Percentiles rank a stretch among this genome's conserved stretches.
phyloP scores from a whole-genome alignment of 176 grass and related monocot species.

The Thinopyrum elongatum region DNA sequence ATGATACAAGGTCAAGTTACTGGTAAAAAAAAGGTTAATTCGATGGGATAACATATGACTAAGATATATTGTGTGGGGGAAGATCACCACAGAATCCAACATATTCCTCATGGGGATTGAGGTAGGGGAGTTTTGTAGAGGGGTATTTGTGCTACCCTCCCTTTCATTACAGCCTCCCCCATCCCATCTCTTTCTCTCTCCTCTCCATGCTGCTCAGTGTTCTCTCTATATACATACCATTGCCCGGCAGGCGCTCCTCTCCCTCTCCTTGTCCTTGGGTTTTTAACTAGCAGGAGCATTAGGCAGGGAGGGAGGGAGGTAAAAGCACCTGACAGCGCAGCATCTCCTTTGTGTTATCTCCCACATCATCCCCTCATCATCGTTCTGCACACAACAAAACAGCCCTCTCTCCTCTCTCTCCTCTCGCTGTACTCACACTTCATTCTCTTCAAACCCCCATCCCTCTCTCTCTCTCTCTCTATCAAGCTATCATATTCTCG shows the following conservation, averaged over 20 bases:
- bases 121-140: conserved; percentile 54
- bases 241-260: conserved; percentile 18
- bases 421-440: conserved; percentile 30
- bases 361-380: conserved; percentile 68
- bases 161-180: conserved; percentile 43
- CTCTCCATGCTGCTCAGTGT: conserved; percentile 24
- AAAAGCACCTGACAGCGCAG: conserved; percentile 93
- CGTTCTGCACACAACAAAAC: conserved; percentile 38
- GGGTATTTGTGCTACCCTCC: conserved; percentile 46
- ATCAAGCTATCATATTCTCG: conserved; percentile 49
- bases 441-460: conserved; percentile 5
- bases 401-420: background rate
- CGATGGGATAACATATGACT: conserved; percentile 28
- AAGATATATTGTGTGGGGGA: background rate
- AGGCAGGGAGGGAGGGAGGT: conserved; percentile 27
- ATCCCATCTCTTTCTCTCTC: conserved; percentile 1
- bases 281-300: conserved; percentile 61
- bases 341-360: conserved; percentile 99
- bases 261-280: conserved; percentile 50
- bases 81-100: conserved; percentile 42
- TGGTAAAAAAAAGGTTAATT: background rate
- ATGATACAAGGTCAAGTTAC: background rate
- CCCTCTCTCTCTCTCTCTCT: conserved; percentile 20
- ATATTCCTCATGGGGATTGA: conserved; percentile 60
- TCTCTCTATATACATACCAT: conserved; percentile 36